Conservation (phyloP, 768 basidiomycete genomes). For the Rickenella mellea region DNA sequence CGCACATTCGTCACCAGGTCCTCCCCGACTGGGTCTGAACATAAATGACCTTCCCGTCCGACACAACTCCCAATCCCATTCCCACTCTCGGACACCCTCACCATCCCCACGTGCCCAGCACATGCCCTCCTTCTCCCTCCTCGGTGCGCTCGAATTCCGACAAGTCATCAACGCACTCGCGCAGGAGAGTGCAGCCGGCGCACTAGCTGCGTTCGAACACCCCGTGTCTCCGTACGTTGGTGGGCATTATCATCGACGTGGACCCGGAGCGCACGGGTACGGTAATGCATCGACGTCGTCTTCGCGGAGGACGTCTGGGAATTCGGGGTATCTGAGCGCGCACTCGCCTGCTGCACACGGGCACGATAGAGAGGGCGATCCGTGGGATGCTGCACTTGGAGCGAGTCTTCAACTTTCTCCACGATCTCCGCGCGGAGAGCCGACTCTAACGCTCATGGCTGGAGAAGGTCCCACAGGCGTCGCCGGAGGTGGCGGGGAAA, state of each 20-base stretch:
- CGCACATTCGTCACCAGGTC: constrained; percentile 23
- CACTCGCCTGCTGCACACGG: too few species aligned
- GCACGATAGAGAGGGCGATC: constrained; percentile 24
- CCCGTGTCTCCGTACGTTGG: constrained; percentile 63
- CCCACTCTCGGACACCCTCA: constrained; percentile 23
- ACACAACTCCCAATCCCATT: constrained; percentile 1
- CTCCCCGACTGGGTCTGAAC: constrained; percentile 27
- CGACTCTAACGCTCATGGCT: neutral
- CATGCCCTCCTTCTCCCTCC: constrained; percentile 81
- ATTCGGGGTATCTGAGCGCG: too few species aligned
- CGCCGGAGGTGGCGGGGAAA: too few species aligned
- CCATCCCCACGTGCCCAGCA: constrained; percentile 30
- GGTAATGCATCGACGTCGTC: too few species aligned
- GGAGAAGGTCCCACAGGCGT: neutral
- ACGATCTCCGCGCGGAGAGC: neutral
- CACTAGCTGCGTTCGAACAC: constrained; percentile 57
- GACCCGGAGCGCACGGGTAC: neutral
- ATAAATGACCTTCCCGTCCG: constrained; percentile 25
- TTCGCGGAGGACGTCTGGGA: too few species aligned
- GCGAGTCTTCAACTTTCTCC: constrained; percentile 27
- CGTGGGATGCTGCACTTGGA: constrained; percentile 43
- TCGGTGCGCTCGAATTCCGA: constrained; percentile 93
- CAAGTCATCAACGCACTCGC: constrained; percentile 80
- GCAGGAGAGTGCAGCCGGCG: constrained; percentile 50
- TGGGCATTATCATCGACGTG: constrained; percentile 47